phyloP scores from a whole-genome alignment of 257 asterid species.

The Solanum gandarillasii region DNA sequence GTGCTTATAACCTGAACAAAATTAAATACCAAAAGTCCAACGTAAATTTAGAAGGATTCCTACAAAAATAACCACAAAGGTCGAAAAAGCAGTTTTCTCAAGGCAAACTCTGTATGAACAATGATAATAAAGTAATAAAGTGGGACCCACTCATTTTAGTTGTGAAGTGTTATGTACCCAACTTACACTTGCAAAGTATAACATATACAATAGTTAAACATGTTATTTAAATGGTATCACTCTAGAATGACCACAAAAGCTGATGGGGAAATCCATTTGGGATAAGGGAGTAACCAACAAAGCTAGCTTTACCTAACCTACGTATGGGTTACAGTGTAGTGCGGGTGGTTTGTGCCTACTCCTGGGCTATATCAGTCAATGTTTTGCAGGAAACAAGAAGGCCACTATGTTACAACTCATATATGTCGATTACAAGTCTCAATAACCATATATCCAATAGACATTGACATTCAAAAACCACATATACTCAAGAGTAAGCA shows the following conservation, averaged over 20 bases:
- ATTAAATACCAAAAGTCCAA: background rate
- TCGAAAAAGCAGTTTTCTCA: background rate
- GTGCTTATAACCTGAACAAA: constrained; percentile 59
- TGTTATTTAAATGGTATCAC: background rate
- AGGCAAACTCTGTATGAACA: background rate
- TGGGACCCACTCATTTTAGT: background rate
- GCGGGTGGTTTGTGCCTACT: background rate
- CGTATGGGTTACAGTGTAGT: background rate
- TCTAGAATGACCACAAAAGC: background rate
- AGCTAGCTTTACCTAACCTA: background rate
- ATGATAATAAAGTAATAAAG: background rate
- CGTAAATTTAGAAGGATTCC: background rate
- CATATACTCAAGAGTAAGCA: background rate
- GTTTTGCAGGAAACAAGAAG: background rate
- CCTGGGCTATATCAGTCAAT: background rate
- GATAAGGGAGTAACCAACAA: background rate
- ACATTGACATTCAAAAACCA: background rate
- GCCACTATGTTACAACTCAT: background rate
- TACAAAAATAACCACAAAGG: background rate
- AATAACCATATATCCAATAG: background rate
- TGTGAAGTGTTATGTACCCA: background rate
- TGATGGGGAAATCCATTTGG: background rate
- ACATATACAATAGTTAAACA: background rate
- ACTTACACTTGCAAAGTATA: background rate
- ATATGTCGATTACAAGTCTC: background rate